A percentile compares a stretch with the other conserved stretches of the same genome.
Conservation (phyloP, 257 asterid species). For the Vinca minor region DNA sequence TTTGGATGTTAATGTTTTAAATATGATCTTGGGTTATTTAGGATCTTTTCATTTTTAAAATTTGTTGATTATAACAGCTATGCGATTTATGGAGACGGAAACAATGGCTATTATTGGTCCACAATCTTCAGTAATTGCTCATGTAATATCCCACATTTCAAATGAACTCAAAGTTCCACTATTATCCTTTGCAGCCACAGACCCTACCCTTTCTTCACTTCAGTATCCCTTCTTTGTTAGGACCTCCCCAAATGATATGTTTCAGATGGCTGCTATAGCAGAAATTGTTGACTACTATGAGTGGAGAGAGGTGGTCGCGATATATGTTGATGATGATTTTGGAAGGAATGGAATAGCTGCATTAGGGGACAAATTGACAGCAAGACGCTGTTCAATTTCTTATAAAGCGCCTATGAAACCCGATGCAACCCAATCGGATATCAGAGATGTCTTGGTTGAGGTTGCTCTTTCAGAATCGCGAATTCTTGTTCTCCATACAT, state of each 20-base stretch:
- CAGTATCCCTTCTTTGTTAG: slow-evolving; percentile 56
- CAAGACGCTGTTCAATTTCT: slow-evolving; percentile 38
- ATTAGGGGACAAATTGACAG: slow-evolving; percentile 39
- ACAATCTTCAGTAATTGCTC: slow-evolving; percentile 56
- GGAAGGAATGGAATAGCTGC: slow-evolving; percentile 44
- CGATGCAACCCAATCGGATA: slow-evolving; percentile 29
- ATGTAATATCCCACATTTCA: slow-evolving; percentile 38
- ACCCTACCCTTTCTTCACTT: slow-evolving; percentile 48
- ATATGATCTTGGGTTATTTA: slow-evolving; percentile 1
- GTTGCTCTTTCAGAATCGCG: slow-evolving; percentile 40
- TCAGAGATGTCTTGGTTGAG: slow-evolving; percentile 34
- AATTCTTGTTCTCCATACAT: slow-evolving; percentile 41
- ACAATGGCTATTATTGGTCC: slow-evolving; percentile 62
- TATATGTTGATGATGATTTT: slow-evolving; percentile 51
- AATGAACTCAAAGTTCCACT: slow-evolving; percentile 47
- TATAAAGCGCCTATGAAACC: slow-evolving; percentile 40
- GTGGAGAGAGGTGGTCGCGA: slow-evolving; percentile 45
- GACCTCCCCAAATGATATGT: slow-evolving; percentile 44
- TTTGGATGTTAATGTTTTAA: background rate
- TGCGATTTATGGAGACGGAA: slow-evolving; percentile 50
- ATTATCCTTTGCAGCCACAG: slow-evolving; percentile 50
- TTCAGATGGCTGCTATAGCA: slow-evolving; percentile 57
- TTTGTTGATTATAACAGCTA: slow-evolving; percentile 27
- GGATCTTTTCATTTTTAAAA: background rate
- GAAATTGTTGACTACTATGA: slow-evolving; percentile 35